phyloP scores from a whole-genome alignment of 2,329 filamentous ascomycete genomes.

The Amylocarpus encephaloides region DNA sequence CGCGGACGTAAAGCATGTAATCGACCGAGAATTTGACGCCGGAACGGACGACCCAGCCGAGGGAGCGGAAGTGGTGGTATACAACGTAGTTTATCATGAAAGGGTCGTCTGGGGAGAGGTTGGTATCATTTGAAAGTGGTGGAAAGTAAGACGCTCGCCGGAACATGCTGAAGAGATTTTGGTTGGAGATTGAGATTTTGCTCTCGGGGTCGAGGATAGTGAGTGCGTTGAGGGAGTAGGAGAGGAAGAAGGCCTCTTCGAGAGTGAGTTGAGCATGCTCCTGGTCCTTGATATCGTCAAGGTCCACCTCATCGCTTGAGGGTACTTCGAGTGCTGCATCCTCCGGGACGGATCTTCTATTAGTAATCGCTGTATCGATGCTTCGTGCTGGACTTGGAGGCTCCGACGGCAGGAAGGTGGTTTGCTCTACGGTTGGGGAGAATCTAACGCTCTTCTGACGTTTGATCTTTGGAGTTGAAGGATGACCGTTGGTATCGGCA shows the following conservation, averaged over 20 bases:
- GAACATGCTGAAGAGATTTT: slow-evolving; percentile 59
- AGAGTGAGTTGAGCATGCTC: slow-evolving; percentile 90
- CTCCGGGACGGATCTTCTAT: too few species aligned
- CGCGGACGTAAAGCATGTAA: slow-evolving; percentile 88
- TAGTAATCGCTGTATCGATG: neutral
- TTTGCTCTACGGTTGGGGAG: slow-evolving; percentile 59
- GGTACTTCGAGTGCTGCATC: neutral
- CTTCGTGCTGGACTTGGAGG: slow-evolving; percentile 26
- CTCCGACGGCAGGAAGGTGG: slow-evolving; percentile 51
- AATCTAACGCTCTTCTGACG: slow-evolving; percentile 63
- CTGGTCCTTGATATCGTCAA: slow-evolving; percentile 42
- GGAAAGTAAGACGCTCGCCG: slow-evolving; percentile 66
- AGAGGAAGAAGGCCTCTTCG: slow-evolving; percentile 88
- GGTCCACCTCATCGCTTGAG: slow-evolving; percentile 18
- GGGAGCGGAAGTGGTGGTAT: slow-evolving; percentile 92
- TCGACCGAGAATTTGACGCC: slow-evolving; percentile 95
- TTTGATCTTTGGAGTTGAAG: slow-evolving; percentile 32
- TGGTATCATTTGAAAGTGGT: slow-evolving; percentile 35
- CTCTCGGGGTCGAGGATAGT: slow-evolving; percentile 49
- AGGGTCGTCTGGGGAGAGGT: slow-evolving; percentile 65
- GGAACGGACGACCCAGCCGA: slow-evolving; percentile 89
- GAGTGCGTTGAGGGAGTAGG: slow-evolving; percentile 72
- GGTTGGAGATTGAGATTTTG: slow-evolving; percentile 41
- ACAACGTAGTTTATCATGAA: slow-evolving; percentile 84
- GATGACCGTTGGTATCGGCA: slow-evolving; percentile 10